These are phyloP conservation scores for Sporisorium graminicola DNA, from an alignment of 1,284 basidiomycete genomes.

Conservation along the genomic window DNA sequence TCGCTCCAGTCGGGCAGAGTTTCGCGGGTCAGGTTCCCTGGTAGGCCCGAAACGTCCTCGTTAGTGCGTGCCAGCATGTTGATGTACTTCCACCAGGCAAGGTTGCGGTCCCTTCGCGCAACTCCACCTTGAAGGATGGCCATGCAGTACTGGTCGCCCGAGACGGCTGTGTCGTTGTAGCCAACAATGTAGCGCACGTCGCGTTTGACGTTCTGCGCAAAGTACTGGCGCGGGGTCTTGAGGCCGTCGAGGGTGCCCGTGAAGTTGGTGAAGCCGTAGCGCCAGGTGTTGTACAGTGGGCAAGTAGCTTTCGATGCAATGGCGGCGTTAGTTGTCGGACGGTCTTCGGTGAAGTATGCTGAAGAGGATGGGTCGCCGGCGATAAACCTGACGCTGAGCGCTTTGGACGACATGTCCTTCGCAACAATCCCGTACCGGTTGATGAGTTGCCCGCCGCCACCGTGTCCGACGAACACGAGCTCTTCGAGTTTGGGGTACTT, in stretches of 20 bases:
- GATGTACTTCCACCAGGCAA: constrained; percentile 68
- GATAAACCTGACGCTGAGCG: constrained; percentile 58
- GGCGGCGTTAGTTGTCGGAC: constrained; percentile 49
- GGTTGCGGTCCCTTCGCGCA: constrained; percentile 60
- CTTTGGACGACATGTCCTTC: constrained; percentile 30
- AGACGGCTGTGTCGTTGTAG: constrained; percentile 46
- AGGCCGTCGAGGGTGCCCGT: constrained; percentile 51
- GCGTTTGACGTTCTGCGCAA: constrained; percentile 54
- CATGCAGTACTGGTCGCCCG: constrained; percentile 67
- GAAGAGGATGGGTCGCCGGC: constrained; percentile 62
- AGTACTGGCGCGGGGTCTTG: constrained; percentile 56
- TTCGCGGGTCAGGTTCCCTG: constrained; percentile 41
- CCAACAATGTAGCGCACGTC: constrained; percentile 67
- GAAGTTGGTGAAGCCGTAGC: constrained; percentile 66
- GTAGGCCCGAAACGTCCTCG: constrained; percentile 59
- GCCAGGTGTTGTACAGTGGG: constrained; percentile 63
- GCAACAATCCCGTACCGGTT: constrained; percentile 64
- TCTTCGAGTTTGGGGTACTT: constrained; percentile 57
- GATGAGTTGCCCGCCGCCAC: constrained; percentile 67
- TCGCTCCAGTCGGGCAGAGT: constrained; percentile 63
- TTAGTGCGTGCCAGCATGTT: constrained; percentile 59
- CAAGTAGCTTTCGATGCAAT: constrained; percentile 53
- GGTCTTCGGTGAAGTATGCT: constrained; percentile 63
- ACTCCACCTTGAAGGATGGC: constrained; percentile 64
- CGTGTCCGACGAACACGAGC: constrained; percentile 67